phyloP scores from a whole-genome alignment of 306 rosid species.

The Mucuna pruriens region DNA sequence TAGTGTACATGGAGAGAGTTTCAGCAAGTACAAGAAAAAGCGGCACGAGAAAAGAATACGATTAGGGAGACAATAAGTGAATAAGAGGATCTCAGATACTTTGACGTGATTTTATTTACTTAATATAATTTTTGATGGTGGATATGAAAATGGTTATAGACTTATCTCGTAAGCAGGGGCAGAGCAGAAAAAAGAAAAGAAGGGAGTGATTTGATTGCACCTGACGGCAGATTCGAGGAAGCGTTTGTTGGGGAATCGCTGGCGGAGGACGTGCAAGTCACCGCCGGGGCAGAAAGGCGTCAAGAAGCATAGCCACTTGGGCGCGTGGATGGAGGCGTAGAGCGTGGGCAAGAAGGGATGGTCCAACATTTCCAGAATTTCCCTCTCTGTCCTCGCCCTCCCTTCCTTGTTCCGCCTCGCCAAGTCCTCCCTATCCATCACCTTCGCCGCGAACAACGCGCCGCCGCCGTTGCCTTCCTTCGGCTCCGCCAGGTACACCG shows the following conservation, averaged over 20 bases:
- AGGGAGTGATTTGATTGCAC: too few relatives aligned
- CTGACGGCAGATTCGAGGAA: constrained; percentile 15
- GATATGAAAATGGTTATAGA: too few relatives aligned
- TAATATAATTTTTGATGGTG: too few relatives aligned
- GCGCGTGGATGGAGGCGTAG: background rate
- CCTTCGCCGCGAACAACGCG: background rate
- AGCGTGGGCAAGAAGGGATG: constrained; percentile 1
- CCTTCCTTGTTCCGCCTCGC: constrained; percentile 2
- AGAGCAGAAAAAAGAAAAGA: too few relatives aligned
- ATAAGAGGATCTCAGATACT: too few relatives aligned
- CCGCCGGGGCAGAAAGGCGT: constrained; percentile 15
- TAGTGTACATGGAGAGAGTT: too few relatives aligned
- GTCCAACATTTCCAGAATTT: background rate
- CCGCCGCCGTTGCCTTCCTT: background rate
- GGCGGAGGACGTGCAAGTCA: constrained; percentile 12
- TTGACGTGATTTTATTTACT: too few relatives aligned
- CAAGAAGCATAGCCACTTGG: background rate
- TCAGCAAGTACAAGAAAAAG: too few relatives aligned
- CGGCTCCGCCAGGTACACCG: background rate
- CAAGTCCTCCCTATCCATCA: constrained; percentile 9
- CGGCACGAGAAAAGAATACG: too few relatives aligned
- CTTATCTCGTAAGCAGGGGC: too few relatives aligned
- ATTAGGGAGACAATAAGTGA: too few relatives aligned
- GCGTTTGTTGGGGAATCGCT: constrained; percentile 14
- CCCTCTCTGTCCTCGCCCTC: background rate